Evolutionary conservation across 2,329 filamentous ascomycete species (phyloP).

Genomic region (Alternaria gaisen): DNA sequence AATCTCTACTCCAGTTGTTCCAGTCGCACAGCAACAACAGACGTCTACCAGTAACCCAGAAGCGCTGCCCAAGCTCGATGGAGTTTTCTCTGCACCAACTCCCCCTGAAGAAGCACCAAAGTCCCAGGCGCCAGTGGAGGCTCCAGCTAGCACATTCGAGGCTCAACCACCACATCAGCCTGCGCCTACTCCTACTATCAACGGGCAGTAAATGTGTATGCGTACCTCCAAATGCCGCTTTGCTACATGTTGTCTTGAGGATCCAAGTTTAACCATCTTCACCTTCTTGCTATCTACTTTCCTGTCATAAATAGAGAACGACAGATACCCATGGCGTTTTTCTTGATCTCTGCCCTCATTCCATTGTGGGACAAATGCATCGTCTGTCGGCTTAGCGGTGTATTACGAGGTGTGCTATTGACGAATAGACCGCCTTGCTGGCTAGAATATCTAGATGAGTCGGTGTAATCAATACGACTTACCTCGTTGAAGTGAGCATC

Average conservation of each 20-base stretch:
- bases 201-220: conserved; percentile 29
- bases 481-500: background rate
- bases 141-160: background rate
- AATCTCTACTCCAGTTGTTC: conserved; percentile 8
- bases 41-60: conserved; percentile 6
- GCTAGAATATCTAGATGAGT: background rate
- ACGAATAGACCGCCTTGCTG: background rate
- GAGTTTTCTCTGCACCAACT: conserved; percentile 32
- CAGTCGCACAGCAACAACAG: conserved; percentile 12
- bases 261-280: background rate
- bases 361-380: background rate
- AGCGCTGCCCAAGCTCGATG: conserved; percentile 19
- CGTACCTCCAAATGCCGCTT: background rate
- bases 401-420: background rate
- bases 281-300: background rate
- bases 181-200: conserved; percentile 1
- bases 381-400: background rate
- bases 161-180: background rate
- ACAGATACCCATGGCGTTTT: conserved; percentile 19
- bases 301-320: conserved; percentile 1
- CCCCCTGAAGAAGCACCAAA: conserved; percentile 29
- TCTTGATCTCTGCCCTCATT: background rate
- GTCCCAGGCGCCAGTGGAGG: conserved; percentile 1
- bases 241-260: background rate
- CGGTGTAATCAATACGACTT: background rate